phyloP scores from a whole-genome alignment of 1,284 basidiomycete genomes.

The Trametes sp. region DNA sequence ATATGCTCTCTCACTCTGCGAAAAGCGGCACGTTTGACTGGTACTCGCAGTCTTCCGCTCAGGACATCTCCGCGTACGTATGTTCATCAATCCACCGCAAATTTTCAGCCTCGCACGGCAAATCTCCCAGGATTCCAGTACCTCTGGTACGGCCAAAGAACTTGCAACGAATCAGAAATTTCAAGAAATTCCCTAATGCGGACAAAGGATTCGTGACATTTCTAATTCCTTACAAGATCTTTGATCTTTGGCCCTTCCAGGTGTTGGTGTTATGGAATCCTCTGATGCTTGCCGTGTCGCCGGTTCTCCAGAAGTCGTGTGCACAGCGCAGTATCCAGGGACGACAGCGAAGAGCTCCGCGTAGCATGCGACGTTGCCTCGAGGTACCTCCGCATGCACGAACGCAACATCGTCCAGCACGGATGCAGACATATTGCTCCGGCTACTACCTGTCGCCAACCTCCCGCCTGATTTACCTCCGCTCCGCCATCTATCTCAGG shows the following conservation, averaged over 20 bases:
- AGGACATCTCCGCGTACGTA: neutral
- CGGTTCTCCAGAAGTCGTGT: conserved; percentile 5
- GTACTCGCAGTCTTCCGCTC: neutral
- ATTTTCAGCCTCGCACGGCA: neutral
- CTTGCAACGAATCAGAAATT: too few species aligned
- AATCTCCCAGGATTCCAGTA: too few species aligned
- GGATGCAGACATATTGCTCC: conserved; percentile 19
- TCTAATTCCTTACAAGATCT: too few species aligned
- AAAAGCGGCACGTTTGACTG: neutral
- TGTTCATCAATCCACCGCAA: neutral
- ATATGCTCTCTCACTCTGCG: neutral
- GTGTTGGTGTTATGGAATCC: too few species aligned
- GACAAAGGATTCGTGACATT: too few species aligned
- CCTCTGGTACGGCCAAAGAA: too few species aligned
- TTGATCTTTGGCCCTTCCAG: too few species aligned
- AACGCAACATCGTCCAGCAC: neutral
- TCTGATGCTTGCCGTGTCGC: too few species aligned
- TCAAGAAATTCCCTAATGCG: too few species aligned
- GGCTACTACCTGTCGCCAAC: conserved; percentile 27
- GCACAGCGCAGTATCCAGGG: neutral
- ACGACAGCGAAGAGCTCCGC: neutral
- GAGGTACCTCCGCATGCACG: neutral
- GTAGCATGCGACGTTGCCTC: conserved; percentile 6
- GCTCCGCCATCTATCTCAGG: conserved; percentile 1
- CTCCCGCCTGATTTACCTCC: conserved; percentile 27